Conservation (phyloP, 129 eudicot genomes). For the Artemisia annua region DNA sequence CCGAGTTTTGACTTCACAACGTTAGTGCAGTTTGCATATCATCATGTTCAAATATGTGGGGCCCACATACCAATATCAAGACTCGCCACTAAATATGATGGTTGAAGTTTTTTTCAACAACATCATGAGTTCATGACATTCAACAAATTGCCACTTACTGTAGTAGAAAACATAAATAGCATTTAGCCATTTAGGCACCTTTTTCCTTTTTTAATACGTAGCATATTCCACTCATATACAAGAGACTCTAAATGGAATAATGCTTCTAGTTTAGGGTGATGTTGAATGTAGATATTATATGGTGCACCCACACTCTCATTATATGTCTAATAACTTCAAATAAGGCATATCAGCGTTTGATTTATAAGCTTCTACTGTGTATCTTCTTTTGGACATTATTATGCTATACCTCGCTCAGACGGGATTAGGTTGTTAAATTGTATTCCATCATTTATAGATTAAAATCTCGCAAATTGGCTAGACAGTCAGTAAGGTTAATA, state of each 20-base stretch:
- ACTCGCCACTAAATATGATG: conserved; percentile 5
- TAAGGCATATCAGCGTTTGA: not conserved
- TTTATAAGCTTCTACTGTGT: not conserved
- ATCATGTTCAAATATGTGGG: conserved; percentile 21
- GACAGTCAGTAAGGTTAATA: conserved; percentile 7
- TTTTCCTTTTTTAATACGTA: not conserved
- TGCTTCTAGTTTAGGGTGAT: not conserved
- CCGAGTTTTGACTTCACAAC: conserved; percentile 1
- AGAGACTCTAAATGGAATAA: conserved; percentile 2
- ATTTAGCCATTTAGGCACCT: not conserved
- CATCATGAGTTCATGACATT: conserved; percentile 11
- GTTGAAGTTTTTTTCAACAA: conserved; percentile 5
- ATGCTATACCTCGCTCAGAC: not conserved
- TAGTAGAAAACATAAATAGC: conserved; percentile 3
- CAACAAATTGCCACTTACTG: conserved; percentile 12
- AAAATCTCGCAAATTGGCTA: not conserved
- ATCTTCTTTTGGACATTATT: not conserved
- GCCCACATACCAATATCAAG: conserved; percentile 10
- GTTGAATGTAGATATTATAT: conserved; percentile 2
- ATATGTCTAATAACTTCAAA: conserved; percentile 4
- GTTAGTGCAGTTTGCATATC: conserved; percentile 19
- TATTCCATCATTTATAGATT: not conserved
- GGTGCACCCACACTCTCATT: not conserved
- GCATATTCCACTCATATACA: conserved; percentile 12
- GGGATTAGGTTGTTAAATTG: not conserved